Conservation (phyloP, 1,284 basidiomycete genomes). For the Baeospora myosura region DNA sequence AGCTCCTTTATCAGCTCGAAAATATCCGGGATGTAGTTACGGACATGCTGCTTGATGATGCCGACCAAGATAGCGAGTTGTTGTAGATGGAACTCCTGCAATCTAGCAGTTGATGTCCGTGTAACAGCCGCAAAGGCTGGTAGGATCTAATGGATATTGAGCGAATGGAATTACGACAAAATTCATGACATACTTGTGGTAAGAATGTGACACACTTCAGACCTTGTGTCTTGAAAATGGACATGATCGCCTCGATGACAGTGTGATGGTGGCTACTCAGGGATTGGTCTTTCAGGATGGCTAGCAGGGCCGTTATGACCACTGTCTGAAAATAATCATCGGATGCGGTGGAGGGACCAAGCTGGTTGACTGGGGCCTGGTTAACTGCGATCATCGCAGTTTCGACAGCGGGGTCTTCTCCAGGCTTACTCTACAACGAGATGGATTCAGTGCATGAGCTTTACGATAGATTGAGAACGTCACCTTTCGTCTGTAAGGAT, state of each 20-base stretch:
- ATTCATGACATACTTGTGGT: constrained; percentile 61
- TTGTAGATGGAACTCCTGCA: constrained; percentile 93
- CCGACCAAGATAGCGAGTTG: constrained; percentile 94
- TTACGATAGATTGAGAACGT: constrained; percentile 9
- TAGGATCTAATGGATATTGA: constrained; percentile 67
- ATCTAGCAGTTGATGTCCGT: constrained; percentile 69
- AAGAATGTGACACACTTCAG: constrained; percentile 94
- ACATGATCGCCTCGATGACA: constrained; percentile 98
- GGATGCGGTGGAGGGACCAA: constrained; percentile 43
- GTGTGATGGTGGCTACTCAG: constrained; percentile 83
- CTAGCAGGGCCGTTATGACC: constrained; percentile 85
- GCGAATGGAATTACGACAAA: constrained; percentile 1
- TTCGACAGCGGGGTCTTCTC: constrained; percentile 74
- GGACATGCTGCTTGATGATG: constrained; percentile 97
- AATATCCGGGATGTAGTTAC: constrained; percentile 83
- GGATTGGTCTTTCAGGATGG: constrained; percentile 85
- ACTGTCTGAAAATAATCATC: constrained; percentile 99
- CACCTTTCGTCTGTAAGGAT: constrained; percentile 93
- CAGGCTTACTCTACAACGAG: constrained; percentile 49
- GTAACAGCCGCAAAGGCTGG: constrained; percentile 93
- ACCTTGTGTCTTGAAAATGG: constrained; percentile 98
- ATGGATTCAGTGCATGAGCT: constrained; percentile 9
- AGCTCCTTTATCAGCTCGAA: constrained; percentile 81
- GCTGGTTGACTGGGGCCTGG: constrained; percentile 44
- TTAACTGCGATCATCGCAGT: constrained; percentile 57